Evolutionary conservation across 768 basidiomycete genomes (phyloP), one percentile per base, ranked within the genome.

Genomic region (Suillus americanus): DNA sequence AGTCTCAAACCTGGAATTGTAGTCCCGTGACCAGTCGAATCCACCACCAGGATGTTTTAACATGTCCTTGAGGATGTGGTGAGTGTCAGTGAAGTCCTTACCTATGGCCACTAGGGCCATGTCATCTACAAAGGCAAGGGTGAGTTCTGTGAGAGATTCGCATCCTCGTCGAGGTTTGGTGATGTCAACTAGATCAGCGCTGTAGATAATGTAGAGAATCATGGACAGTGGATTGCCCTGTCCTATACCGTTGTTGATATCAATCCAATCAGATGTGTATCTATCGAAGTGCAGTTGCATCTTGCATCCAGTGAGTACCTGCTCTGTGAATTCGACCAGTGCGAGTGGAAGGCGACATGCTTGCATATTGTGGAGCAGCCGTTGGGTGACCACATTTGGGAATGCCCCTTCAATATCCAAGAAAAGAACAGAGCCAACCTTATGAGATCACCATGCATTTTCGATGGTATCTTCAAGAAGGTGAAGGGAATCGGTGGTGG

Each of bases 221-320:
- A 73, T 72, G 0, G 77, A 76, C 1, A 73, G 62, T 0, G 75
- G 77, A 64, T 75, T 71, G 0, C 79, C 79, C 64, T 80, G 75
- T 2, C 74, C 73, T 1, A 78, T 73, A 0, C 79, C 38, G 5
- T 40, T 40, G 71, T 73, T 0, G 10, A 65, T 13, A 64, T 65
- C 0, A 60, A 65, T 60, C 63, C 68, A 70, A 0, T 69, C 63
- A 0, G 70, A 76, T 0, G 20, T 14, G 50, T 48, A 73, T 1
- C 70, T 66, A 8, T 76, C 65, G n/a, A 77, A 77, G 0, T n/a
- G 28, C 0, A 77, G 62, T 14, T 10, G 20, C 0, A 16, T 45
- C 8, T 45, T 41, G 2, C 18, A 2, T 6, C 41, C 41, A 30
- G 41, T 41, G 41, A 41, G 41, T 2, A 41, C 41, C 1, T 10